phyloP scores from a whole-genome alignment of 2,329 filamentous ascomycete species.

The Aureobasidium sp. region DNA sequence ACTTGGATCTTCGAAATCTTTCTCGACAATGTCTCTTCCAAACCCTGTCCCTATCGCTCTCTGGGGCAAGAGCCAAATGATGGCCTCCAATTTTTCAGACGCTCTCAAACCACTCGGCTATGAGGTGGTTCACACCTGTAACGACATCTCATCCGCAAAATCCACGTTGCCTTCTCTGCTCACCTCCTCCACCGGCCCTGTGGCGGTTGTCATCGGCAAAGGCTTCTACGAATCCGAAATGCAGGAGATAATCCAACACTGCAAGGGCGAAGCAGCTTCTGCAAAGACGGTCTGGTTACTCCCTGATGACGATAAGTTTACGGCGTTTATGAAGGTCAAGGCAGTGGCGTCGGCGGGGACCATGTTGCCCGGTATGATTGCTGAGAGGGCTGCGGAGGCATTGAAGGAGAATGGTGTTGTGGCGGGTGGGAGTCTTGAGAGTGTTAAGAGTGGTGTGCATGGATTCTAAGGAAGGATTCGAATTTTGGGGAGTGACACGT shows the following conservation, averaged over 20 bases:
- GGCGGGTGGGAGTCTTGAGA: background rate
- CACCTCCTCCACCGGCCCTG: background rate
- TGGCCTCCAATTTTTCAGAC: background rate
- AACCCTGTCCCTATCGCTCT: constrained; percentile 4
- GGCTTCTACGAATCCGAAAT: constrained; percentile 11
- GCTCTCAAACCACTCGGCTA: no score
- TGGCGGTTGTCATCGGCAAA: constrained; percentile 11
- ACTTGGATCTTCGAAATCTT: background rate
- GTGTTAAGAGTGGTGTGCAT: background rate
- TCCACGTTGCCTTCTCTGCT: constrained; percentile 1
- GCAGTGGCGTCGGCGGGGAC: constrained; percentile 5
- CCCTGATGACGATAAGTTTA: constrained; percentile 12
- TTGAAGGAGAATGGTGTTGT: constrained; percentile 12
- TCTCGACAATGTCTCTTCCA: constrained; percentile 2
- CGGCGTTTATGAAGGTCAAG: constrained; percentile 10
- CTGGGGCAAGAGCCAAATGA: constrained; percentile 4
- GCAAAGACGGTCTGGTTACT: constrained; percentile 6
- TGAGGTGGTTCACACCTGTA: constrained; percentile 3
- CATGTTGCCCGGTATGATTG: constrained; percentile 10
- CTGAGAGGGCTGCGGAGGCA: constrained; percentile 1
- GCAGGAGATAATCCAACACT: background rate
- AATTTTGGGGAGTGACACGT: no score
- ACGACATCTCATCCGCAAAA: background rate
- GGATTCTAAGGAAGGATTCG: background rate
- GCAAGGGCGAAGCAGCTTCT: background rate